Base-by-base conservation (phyloP, 208 protist species). In the Trypanosoma cruzi region DNA sequence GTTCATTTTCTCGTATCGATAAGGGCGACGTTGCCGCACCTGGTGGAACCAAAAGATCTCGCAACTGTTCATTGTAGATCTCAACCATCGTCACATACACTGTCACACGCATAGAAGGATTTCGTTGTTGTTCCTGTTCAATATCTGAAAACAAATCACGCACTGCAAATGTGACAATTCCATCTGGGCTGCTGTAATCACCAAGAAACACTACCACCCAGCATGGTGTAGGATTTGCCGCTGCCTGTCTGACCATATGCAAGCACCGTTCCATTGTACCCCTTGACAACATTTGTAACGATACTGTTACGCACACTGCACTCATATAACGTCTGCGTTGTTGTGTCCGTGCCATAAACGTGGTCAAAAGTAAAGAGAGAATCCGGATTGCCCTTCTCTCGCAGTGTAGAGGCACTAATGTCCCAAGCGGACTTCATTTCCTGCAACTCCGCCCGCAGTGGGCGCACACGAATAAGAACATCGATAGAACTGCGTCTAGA, bases 181-280 rank as follows among this genome's bases (percentile, higher is more conserved):
- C 85, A 0, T 68, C 64, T 37, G 80, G 44, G 28, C 55, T 34
- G 24, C 18, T 26, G 50, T 28, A 32, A 11, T 55, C n/a, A 49
- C 32, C 54, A 50, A 6, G 49, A 58, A n/a, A 24, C 44, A 63
- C 14, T 70, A 36, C 67, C 76, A 34, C 92, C 89, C 34, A 93
- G 75, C 85, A 96, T 92, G 26, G 89, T 95, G 77, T 79, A 86
- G 0, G 89, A 82, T 73, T 97, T 97, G 5, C 92, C 92, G 68
- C 84, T 91, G 32, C 88, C 89, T 29, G 89, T 95, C 64, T 97
- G 92, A 11, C 92, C 92, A 67, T 95, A 97, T 16, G 85, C 92
- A 46, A 94, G 86, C 11, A 95, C 79, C 14, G 86, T 94, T 36
- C 88, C 89, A 54, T 97, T 97, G 64, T 94, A 93, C 18, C 92